A percentile compares a stretch with the other conserved stretches of the same genome.
phyloP scores from a whole-genome alignment of 345 rosid species.

The Firmiana major region DNA sequence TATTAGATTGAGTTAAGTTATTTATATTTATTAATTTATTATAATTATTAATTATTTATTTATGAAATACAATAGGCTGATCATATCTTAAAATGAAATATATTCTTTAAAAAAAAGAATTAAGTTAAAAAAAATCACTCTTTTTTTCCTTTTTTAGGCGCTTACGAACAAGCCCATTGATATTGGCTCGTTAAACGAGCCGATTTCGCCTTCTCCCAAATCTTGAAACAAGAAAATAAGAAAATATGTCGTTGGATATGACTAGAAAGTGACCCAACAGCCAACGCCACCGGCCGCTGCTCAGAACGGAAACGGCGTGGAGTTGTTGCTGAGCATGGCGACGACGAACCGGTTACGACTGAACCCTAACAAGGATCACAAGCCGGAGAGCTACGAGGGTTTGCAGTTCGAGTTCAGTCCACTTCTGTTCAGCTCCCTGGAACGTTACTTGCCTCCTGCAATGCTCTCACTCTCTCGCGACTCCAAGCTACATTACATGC shows the following conservation, averaged over 20 bases:
- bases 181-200: too few relatives aligned
- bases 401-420: slow-evolving; percentile 62
- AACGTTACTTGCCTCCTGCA: slow-evolving; percentile 62
- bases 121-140: too few relatives aligned
- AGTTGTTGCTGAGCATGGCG: slow-evolving; percentile 5
- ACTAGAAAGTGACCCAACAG: slow-evolving; percentile 21
- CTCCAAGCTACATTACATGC: slow-evolving; percentile 57
- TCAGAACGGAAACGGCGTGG: slow-evolving; percentile 40
- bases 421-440: slow-evolving; percentile 71
- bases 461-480: slow-evolving; percentile 50
- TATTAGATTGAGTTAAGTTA: too few relatives aligned
- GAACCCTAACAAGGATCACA: slow-evolving; percentile 57
- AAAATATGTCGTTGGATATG: slow-evolving; percentile 34
- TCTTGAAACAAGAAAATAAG: too few relatives aligned
- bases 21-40: too few relatives aligned
- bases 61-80: too few relatives aligned
- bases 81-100: too few relatives aligned
- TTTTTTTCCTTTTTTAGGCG: too few relatives aligned
- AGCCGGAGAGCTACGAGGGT: slow-evolving; percentile 79
- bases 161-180: too few relatives aligned
- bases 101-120: too few relatives aligned
- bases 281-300: slow-evolving; percentile 10
- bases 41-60: too few relatives aligned
- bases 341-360: slow-evolving; percentile 39
- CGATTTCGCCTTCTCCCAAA: not conserved